phyloP scores from a whole-genome alignment of 768 basidiomycete species.

The Podaxis sp. region DNA sequence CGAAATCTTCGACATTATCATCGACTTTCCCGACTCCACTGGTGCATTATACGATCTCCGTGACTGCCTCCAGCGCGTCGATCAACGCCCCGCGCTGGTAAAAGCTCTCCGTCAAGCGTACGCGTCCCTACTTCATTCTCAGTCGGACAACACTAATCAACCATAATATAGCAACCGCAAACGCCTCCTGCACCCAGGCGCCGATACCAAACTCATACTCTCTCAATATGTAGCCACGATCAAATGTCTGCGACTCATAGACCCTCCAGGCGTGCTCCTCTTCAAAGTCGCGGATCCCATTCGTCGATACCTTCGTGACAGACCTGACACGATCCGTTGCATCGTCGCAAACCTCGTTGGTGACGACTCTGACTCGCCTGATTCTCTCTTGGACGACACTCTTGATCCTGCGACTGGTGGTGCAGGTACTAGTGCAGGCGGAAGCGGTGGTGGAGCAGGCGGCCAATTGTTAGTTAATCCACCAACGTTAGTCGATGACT shows the following conservation, averaged over 20 bases:
- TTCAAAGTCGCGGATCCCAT: conserved; percentile 95
- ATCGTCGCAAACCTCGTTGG: conserved; percentile 92
- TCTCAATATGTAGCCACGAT: conserved; percentile 91
- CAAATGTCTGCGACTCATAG: conserved; percentile 84
- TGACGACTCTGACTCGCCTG: conserved; percentile 69
- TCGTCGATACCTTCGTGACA: conserved; percentile 80
- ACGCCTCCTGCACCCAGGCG: conserved; percentile 92
- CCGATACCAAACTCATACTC: conserved; percentile 90
- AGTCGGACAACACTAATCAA: conserved; percentile 2
- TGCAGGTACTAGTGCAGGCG: neutral
- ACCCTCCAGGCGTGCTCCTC: conserved; percentile 89
- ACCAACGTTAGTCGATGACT: conserved; percentile 65
- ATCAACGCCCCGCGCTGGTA: conserved; percentile 76
- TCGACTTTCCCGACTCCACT: conserved; percentile 87
- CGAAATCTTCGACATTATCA: conserved; percentile 96
- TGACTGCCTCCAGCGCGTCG: conserved; percentile 81
- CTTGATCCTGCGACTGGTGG: conserved; percentile 66
- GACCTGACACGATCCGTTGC: conserved; percentile 90
- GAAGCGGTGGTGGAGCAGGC: neutral
- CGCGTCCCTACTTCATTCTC: conserved; percentile 24
- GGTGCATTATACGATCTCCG: conserved; percentile 86
- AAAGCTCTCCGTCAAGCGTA: conserved; percentile 79
- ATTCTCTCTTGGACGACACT: conserved; percentile 83
- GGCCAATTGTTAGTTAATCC: neutral
- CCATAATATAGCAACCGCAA: conserved; percentile 64